Percentiles rank a stretch among this genome's conserved stretches.
Conservation (phyloP, 441 rosid species). For the Brassica hybrid region DNA sequence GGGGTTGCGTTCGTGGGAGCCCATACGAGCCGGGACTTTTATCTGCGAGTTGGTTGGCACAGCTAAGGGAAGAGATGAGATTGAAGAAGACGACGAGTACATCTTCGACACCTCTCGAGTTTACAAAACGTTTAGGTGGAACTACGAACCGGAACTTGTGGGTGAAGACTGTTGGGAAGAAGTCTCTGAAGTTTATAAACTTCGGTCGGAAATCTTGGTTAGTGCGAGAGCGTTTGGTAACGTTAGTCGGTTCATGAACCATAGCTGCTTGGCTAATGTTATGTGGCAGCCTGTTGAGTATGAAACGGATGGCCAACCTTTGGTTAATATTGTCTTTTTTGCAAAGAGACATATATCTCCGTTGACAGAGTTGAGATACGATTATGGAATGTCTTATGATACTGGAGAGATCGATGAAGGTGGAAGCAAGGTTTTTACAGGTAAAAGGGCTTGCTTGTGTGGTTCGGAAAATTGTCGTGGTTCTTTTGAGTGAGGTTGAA, state of each 20-base stretch:
- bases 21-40: constrained; percentile 48
- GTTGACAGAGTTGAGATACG: no score
- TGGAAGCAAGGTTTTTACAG: neutral
- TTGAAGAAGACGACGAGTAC: neutral
- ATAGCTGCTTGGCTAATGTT: constrained; percentile 54
- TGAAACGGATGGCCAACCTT: no score
- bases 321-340: no score
- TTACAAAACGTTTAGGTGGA: neutral
- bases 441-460: neutral
- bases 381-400: no score
- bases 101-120: neutral
- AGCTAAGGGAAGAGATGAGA: neutral
- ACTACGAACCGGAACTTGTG: neutral
- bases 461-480: neutral
- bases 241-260: constrained; percentile 57
- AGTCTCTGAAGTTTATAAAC: neutral
- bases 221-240: constrained; percentile 45
- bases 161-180: constrained; percentile 12
- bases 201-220: constrained; percentile 6
- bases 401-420: constrained; percentile 34
- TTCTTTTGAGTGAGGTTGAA: constrained; percentile 1
- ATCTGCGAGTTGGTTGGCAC: constrained; percentile 10
- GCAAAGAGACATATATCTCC: no score
- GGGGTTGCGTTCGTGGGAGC: constrained; percentile 44
- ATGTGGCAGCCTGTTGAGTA: constrained; percentile 55